Percentiles rank a stretch among this genome's conserved stretches.
phyloP scores from a whole-genome alignment of 129 eudicot species.

The Silybum marianum region DNA sequence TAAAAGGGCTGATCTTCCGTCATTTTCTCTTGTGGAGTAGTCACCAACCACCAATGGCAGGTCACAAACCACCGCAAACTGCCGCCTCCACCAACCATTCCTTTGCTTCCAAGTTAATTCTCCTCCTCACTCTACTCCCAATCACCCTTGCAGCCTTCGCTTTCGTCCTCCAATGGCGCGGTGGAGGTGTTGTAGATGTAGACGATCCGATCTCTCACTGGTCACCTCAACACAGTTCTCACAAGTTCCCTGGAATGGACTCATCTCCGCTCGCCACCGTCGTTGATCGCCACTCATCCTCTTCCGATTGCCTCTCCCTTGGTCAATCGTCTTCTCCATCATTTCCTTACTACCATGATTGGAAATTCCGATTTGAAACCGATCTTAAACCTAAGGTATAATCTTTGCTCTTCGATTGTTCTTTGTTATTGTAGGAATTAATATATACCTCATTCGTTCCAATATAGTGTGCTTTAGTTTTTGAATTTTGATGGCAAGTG shows the following conservation, averaged over 20 bases:
- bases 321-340: slow-evolving; percentile 55
- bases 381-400: slow-evolving; percentile 93
- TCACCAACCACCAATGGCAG: slow-evolving; percentile 32
- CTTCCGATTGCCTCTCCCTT: slow-evolving; percentile 55
- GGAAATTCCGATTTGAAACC: slow-evolving; percentile 60
- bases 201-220: slow-evolving; percentile 72
- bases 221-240: slow-evolving; percentile 65
- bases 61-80: slow-evolving; percentile 42
- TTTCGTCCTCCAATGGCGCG: slow-evolving; percentile 73
- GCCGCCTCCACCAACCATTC: slow-evolving; percentile 38
- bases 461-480: not conserved
- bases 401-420: not conserved
- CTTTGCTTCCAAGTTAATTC: slow-evolving; percentile 46
- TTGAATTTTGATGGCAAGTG: slow-evolving; percentile 1
- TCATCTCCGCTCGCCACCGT: slow-evolving; percentile 65
- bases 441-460: not conserved
- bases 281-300: slow-evolving; percentile 33
- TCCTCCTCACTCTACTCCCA: slow-evolving; percentile 45
- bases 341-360: slow-evolving; percentile 75
- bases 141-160: slow-evolving; percentile 55
- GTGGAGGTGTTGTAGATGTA: slow-evolving; percentile 59
- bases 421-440: not conserved
- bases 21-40: not conserved
- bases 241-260: slow-evolving; percentile 85
- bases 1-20: not conserved